Evolutionary conservation across 2,329 filamentous ascomycete genomes (phyloP), one percentile per base, ranked within the genome.

Genomic region (Aspergillus aculeatinus): DNA sequence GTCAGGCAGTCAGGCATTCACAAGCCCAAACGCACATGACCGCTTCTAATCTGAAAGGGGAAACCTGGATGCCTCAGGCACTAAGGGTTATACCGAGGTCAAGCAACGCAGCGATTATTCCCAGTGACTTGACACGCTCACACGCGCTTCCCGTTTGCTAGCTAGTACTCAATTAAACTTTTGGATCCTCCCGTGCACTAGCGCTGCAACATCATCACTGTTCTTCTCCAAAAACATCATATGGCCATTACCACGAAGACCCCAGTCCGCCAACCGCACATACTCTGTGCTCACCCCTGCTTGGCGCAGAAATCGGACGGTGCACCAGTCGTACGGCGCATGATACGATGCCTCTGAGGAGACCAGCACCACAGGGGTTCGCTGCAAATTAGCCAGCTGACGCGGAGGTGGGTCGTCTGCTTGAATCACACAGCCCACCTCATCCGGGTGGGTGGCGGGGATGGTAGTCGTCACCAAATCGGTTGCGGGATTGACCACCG

Each of bases 291-390:
- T 16, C 1, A 81, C 76, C 0, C 84, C 83, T 2, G 80, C 82
- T 66, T 87, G 84, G 55, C 70, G 65, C 66, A 87, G 67, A 67
- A 82, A 87, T 12, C 70, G 62, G 1, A 82, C 79, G 0, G 81
- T 85, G 39, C 82, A 84, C 70, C 82, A 81, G 64, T 88, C 85
- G 61, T 82, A 87, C 10, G 74, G 69, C 2, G 75, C 73, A 69
- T 87, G 85, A n/a, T 77, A 80, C 55, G 81, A 83, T 3, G 85
- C 80, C 58, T 86, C 81, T 0, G 75, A 75, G 0, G 83, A 86
- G 27, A 85, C 66, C 16, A 87, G 62, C 1, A 83, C 70, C 5
- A 83, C 79, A 0, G 79, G 80, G 5, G 85, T 75, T 16, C 75
- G 74, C 2, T 70, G 66, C 7, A 88, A 69, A 33, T 86, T 82